phyloP scores from a whole-genome alignment of 2,329 filamentous ascomycete species.

The Fonsecaea pedrosoi region DNA sequence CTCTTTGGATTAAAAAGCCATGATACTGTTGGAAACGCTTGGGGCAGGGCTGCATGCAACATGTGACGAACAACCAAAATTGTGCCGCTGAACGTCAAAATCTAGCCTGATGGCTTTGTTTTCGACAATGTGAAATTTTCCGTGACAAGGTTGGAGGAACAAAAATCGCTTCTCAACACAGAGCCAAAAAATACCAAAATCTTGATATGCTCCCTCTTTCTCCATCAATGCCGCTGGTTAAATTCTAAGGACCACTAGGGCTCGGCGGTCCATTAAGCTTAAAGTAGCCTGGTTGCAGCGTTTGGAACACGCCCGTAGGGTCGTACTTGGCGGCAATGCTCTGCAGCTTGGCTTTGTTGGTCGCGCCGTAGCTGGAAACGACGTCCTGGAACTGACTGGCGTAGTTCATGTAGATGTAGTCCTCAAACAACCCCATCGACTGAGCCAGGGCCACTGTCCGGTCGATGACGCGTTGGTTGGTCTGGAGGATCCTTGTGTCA shows the following conservation, averaged over 20 bases:
- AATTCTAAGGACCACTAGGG: neutral
- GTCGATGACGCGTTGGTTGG: constrained; percentile 42
- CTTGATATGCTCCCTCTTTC: neutral
- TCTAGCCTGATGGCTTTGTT: too few relatives aligned
- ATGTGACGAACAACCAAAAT: neutral
- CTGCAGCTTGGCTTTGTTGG: constrained; percentile 46
- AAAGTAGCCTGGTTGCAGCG: constrained; percentile 52
- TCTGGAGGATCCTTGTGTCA: constrained; percentile 42
- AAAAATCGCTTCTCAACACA: too few relatives aligned
- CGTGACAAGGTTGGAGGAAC: too few relatives aligned
- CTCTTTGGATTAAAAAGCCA: neutral
- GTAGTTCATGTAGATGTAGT: constrained; percentile 58
- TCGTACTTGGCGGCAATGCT: constrained; percentile 50
- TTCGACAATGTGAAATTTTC: too few relatives aligned
- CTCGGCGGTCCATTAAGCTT: constrained; percentile 45
- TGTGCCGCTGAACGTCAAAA: too few relatives aligned
- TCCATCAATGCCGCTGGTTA: neutral
- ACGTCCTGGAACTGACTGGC: constrained; percentile 53
- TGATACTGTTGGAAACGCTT: neutral
- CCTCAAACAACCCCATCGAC: constrained; percentile 41
- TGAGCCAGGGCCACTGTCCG: constrained; percentile 43
- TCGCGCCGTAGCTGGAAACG: constrained; percentile 51
- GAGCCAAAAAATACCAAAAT: too few relatives aligned
- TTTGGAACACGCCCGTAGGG: constrained; percentile 50
- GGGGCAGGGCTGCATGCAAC: neutral